Evolutionary conservation across 2,329 filamentous ascomycete genomes (phyloP).

Genomic region (Penicillium hesseltinei): DNA sequence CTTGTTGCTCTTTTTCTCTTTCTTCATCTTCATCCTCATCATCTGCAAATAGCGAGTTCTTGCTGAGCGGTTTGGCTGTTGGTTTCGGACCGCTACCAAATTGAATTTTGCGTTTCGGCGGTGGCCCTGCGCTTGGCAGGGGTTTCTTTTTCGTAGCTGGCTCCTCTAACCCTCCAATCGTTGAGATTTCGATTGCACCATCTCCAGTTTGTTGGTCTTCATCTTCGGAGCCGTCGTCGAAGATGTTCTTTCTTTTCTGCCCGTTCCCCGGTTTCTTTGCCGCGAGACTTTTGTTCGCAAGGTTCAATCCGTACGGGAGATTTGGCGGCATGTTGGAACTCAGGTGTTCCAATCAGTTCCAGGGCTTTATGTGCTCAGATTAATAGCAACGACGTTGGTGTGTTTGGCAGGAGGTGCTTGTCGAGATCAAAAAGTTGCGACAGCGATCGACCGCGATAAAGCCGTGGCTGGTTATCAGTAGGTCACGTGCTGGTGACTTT

Average conservation of each 20-base stretch:
- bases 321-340: constrained; percentile 29
- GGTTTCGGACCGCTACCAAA: constrained; percentile 26
- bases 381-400: neutral
- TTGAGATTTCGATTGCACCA: constrained; percentile 36
- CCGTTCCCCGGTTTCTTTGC: constrained; percentile 30
- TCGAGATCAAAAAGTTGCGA: constrained; percentile 15
- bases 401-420: constrained; percentile 2
- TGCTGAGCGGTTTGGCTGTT: constrained; percentile 33
- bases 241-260: constrained; percentile 50
- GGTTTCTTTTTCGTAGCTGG: constrained; percentile 18
- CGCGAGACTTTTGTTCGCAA: constrained; percentile 36
- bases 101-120: constrained; percentile 38
- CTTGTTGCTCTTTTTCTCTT: constrained; percentile 17
- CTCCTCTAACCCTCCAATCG: constrained; percentile 38
- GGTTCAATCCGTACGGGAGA: constrained; percentile 45
- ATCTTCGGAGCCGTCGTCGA: constrained; percentile 45
- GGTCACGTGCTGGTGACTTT: constrained; percentile 13
- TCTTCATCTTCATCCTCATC: constrained; percentile 35
- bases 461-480: constrained; percentile 14
- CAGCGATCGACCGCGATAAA: constrained; percentile 14
- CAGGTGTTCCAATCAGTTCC: too few relatives aligned
- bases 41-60: constrained; percentile 39
- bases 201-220: constrained; percentile 25
- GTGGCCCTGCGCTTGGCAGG: constrained; percentile 19
- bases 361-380: neutral